Percentiles rank a stretch among this genome's conserved stretches.
Conservation (phyloP, 352 stramenopile species). For the Pythium chondricola region DNA sequence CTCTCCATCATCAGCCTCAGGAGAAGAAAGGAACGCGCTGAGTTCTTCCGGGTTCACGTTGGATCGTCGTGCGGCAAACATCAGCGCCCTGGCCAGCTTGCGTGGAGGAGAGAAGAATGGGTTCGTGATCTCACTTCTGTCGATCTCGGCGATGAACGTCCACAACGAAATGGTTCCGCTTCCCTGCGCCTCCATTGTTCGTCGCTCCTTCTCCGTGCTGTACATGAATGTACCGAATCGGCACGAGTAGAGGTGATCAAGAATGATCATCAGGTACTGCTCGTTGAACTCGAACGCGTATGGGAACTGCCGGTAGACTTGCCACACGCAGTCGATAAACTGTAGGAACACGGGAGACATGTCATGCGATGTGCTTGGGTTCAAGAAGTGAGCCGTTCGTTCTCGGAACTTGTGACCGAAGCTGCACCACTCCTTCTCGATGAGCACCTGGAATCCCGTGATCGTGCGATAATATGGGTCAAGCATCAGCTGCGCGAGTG, state of each 20-base stretch:
- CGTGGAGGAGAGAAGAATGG: conserved; percentile 55
- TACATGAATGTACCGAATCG: conserved; percentile 94
- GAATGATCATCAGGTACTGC: conserved; percentile 70
- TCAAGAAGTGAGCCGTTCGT: conserved; percentile 49
- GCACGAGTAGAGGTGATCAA: conserved; percentile 80
- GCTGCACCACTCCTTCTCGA: conserved; percentile 88
- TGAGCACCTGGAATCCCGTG: conserved; percentile 72
- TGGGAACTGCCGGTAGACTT: conserved; percentile 69
- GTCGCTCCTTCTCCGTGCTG: conserved; percentile 85
- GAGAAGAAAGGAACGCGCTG: conserved; percentile 5
- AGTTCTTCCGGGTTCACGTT: background rate
- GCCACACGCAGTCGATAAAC: conserved; percentile 86
- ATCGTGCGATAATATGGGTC: conserved; percentile 90
- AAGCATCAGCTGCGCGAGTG: conserved; percentile 80
- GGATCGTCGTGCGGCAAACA: no score
- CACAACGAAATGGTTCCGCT: conserved; percentile 73
- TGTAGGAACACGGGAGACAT: conserved; percentile 96
- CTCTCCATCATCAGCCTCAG: background rate
- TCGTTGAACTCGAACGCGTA: conserved; percentile 85
- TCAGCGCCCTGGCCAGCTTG: background rate
- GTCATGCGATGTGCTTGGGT: conserved; percentile 85
- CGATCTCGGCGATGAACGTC: conserved; percentile 65
- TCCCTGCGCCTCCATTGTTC: conserved; percentile 37
- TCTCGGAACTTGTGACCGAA: conserved; percentile 89
- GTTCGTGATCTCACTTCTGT: conserved; percentile 56